Conservation (phyloP, 164 flowering plant genomes). For the Magnolia changhungtana region DNA sequence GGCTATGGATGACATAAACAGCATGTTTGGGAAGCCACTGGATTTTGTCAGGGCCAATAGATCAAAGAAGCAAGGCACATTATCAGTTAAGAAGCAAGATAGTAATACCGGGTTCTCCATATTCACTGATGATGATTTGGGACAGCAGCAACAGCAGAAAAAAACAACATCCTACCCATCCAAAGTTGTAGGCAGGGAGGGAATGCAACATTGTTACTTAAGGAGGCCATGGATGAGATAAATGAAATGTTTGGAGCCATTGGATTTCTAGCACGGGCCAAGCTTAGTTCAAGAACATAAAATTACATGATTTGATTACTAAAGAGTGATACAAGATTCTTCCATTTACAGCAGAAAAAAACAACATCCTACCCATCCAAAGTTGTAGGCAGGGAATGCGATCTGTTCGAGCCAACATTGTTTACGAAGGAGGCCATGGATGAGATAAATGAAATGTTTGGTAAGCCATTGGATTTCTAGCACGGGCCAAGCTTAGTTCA, state of each 20-base stretch:
- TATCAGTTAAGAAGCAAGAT: conserved; percentile 23
- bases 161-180: conserved; percentile 27
- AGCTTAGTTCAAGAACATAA: background rate
- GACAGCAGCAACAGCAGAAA: conserved; percentile 8
- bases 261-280: conserved; percentile 51
- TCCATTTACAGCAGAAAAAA: background rate
- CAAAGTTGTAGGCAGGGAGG: conserved; percentile 21
- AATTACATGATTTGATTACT: background rate
- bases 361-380: conserved; percentile 28
- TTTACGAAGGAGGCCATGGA: conserved; percentile 83
- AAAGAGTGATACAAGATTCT: background rate
- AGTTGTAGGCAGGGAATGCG: conserved; percentile 29
- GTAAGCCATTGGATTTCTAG: conserved; percentile 77
- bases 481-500: background rate
- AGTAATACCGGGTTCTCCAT: conserved; percentile 51
- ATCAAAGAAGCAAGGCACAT: conserved; percentile 16
- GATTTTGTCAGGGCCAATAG: conserved; percentile 68
- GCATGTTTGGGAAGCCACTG: conserved; percentile 92
- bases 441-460: conserved; percentile 91
- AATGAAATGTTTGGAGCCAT: conserved; percentile 86
- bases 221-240: conserved; percentile 88
- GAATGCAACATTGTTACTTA: conserved; percentile 74
- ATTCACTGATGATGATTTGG: conserved; percentile 59
- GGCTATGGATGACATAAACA: conserved; percentile 83
- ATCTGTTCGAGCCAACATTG: conserved; percentile 73